Conservation (phyloP, 768 basidiomycete genomes). For the Trametes punicea region DNA sequence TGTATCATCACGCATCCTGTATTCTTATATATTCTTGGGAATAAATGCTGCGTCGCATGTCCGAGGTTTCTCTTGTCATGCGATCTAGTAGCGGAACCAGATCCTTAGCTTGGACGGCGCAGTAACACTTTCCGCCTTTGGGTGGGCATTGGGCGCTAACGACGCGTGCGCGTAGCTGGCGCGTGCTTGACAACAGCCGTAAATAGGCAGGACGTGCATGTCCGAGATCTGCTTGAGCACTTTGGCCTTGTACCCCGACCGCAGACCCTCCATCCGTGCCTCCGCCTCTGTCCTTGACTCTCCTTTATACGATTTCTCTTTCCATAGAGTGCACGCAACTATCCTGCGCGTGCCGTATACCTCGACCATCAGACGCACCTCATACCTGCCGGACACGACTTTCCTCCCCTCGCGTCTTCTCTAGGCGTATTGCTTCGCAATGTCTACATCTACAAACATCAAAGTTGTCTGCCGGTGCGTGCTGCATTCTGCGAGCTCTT, state of each 20-base stretch:
- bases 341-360: constrained; percentile 20
- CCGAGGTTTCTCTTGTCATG: no score
- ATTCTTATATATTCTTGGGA: constrained; percentile 3
- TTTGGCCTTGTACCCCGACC: constrained; percentile 3
- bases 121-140: not conserved
- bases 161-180: constrained; percentile 18
- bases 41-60: not conserved
- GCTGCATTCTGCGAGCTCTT: not conserved
- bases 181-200: constrained; percentile 29
- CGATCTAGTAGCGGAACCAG: no score
- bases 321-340: constrained; percentile 20
- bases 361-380: constrained; percentile 8
- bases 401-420: constrained; percentile 16
- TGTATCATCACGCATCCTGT: constrained; percentile 15
- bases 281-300: not conserved
- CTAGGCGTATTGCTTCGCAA: constrained; percentile 39
- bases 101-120: not conserved
- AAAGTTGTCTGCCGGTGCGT: constrained; percentile 98
- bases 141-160: constrained; percentile 19
- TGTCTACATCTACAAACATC: constrained; percentile 82
- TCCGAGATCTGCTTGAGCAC: constrained; percentile 8
- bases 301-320: constrained; percentile 11
- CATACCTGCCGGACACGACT: constrained; percentile 7
- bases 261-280: constrained; percentile 9
- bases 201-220: constrained; percentile 20